Percentiles rank a stretch among this genome's conserved stretches.
Evolutionary conservation across 345 rosid genomes (phyloP).

Genomic region (Viola odorata): DNA sequence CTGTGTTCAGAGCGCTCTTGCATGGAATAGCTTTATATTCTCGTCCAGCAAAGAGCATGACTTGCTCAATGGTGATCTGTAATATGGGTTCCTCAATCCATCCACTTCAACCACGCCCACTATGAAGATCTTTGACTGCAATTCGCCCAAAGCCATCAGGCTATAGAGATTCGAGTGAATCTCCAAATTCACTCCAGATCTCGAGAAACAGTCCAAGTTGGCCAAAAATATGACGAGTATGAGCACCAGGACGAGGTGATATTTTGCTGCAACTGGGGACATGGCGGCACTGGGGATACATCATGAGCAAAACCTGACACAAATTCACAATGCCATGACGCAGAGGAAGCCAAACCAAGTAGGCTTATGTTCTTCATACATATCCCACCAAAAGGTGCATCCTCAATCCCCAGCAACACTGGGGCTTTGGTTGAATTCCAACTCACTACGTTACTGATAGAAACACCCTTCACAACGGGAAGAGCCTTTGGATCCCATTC

Average conservation of each 20-base stretch:
- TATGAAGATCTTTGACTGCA: no score
- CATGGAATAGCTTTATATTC: no score
- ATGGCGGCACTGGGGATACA: constrained; percentile 61
- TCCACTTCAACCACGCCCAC: no score
- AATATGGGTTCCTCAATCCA: no score
- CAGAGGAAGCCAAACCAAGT: constrained; percentile 40
- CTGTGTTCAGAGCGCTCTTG: no score
- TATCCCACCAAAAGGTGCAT: constrained; percentile 51
- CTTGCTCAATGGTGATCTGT: no score
- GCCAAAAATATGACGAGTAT: constrained; percentile 14
- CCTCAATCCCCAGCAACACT: constrained; percentile 57
- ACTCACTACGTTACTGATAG: constrained; percentile 53
- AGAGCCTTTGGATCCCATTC: constrained; percentile 81
- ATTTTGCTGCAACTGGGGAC: constrained; percentile 57
- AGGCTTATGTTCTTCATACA: constrained; percentile 74
- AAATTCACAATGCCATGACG: constrained; percentile 75
- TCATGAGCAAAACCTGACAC: constrained; percentile 58
- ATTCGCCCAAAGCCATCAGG: no score
- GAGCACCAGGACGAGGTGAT: constrained; percentile 38
- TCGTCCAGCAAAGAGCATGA: no score
- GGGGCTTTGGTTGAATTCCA: constrained; percentile 80
- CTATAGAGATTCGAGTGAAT: no score
- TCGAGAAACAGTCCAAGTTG: not conserved
- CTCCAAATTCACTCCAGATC: not conserved
- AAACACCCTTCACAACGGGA: constrained; percentile 67